These are phyloP conservation scores for Pseudotulostoma volvatum DNA, from an alignment of 495 filamentous ascomycete genomes.

Conservation along the genomic window DNA sequence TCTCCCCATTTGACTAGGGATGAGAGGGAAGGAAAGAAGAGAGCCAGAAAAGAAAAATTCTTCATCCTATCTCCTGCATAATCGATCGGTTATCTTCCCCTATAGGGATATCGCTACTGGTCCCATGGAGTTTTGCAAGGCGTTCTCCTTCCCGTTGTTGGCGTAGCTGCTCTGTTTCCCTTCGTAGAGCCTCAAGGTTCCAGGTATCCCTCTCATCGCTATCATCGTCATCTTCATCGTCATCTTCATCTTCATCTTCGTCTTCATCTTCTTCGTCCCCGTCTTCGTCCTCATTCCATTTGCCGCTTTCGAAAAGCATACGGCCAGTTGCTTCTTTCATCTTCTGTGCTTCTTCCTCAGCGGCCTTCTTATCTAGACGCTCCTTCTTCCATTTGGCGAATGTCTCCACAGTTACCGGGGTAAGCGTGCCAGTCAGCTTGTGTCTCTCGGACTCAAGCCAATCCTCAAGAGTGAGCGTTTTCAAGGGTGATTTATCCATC, in stretches of 20 bases:
- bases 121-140: conserved; percentile 20
- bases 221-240: conserved; percentile 39
- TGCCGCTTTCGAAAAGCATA: conserved; percentile 88
- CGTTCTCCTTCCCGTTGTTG: conserved; percentile 30
- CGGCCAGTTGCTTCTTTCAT: conserved; percentile 92
- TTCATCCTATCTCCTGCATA: not conserved
- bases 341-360: conserved; percentile 70
- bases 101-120: not conserved
- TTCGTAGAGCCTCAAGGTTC: conserved; percentile 61
- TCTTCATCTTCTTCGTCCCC: conserved; percentile 40
- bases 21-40: too few relatives aligned
- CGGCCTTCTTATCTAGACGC: conserved; percentile 85
- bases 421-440: conserved; percentile 78
- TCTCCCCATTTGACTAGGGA: too few relatives aligned
- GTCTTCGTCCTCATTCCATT: conserved; percentile 57
- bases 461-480: conserved; percentile 90
- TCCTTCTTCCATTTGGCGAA: conserved; percentile 96
- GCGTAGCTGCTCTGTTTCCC: conserved; percentile 49
- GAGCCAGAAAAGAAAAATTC: not conserved
- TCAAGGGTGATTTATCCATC: conserved; percentile 87
- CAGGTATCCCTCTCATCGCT: conserved; percentile 42
- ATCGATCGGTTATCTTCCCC: not conserved
- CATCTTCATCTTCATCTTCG: conserved; percentile 18
- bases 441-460: conserved; percentile 90
- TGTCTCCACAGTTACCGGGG: conserved; percentile 78